Evolutionary conservation across 1,284 basidiomycete species (phyloP).

Genomic region (Singerocomus inundabilis): DNA sequence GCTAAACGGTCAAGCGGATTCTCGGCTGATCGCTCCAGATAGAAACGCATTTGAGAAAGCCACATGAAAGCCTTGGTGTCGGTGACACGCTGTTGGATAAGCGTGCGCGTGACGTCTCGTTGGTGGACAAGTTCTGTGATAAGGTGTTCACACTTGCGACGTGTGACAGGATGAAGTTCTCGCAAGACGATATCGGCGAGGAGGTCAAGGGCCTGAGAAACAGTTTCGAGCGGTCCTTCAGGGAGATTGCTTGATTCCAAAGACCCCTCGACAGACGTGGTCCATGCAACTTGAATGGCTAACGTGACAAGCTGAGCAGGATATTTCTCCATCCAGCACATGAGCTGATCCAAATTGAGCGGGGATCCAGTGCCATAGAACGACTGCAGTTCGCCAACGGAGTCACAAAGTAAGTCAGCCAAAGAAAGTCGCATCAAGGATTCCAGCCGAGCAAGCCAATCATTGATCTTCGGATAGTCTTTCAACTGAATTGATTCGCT

Average conservation of each 20-base stretch:
- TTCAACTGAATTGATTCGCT: conserved; percentile 82
- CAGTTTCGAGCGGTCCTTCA: conserved; percentile 70
- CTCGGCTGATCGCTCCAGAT: conserved; percentile 70
- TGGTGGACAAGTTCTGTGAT: conserved; percentile 99
- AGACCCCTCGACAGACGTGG: conserved; percentile 76
- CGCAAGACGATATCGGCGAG: conserved; percentile 94
- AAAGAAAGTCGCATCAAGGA: conserved; percentile 93
- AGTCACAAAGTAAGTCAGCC: conserved; percentile 76
- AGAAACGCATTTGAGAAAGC: conserved; percentile 99
- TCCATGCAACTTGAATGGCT: conserved; percentile 95
- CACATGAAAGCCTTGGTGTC: conserved; percentile 83
- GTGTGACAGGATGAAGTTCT: conserved; percentile 84
- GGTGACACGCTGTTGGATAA: conserved; percentile 66
- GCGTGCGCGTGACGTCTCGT: conserved; percentile 86
- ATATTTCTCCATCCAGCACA: conserved; percentile 89
- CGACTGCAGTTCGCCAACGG: conserved; percentile 73
- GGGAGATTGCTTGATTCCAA: conserved; percentile 59
- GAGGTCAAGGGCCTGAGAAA: conserved; percentile 84
- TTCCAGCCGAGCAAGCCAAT: conserved; percentile 95
- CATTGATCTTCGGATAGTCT: conserved; percentile 97
- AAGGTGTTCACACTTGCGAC: conserved; percentile 97
- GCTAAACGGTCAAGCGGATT: conserved; percentile 80
- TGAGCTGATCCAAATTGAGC: conserved; percentile 64
- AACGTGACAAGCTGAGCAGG: conserved; percentile 96
- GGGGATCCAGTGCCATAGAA: conserved; percentile 74